Evolutionary conservation across 106 monocot genomes (phyloP), one percentile per base, ranked within the genome.

Genomic region (Allium fistulosum): DNA sequence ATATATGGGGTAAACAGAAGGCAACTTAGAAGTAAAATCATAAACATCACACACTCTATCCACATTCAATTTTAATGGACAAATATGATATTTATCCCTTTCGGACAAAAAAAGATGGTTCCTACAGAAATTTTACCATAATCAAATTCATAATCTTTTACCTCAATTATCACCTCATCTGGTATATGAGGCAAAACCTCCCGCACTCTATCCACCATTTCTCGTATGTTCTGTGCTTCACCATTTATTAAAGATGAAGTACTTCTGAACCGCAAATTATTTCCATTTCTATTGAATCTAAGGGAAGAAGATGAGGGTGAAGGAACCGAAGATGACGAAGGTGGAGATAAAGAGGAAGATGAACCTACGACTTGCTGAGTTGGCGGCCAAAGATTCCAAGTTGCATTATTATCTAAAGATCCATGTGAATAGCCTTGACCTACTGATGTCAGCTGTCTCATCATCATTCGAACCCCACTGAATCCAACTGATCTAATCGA

Each of bases 121-220:
- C 37, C 37, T 37, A 37, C 4, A 0, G 37, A 37, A 37, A 37
- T 37, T 37, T 37, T 37, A 37, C 37, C 5, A 37, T 5, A 37
- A 37, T 37, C 37, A 37, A 37, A 37, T 4, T 37, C 37, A 5
- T 37, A 4, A 1, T 37, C 37, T 37, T 57, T 75, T 78, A 99
- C 99, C 99, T 93, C 83, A 71, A 99, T 83, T 53, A 93, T 99
- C 72, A 99, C 61, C 61, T 93, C 99, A 56, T 90, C 90, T 11
- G 87, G 93, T 22, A 99, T 83, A 53, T 99, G 99, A 11, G 99
- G 99, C 66, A 99, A 80, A 75, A 99, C 83, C 77, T 99, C 99
- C 18, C 93, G 63, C 26, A 93, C 93, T 65, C 93, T 89, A 51
- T 80, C 84, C 52, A 81, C 87, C 99, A 99, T 90, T 48, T 82